phyloP scores from a whole-genome alignment of 192 early-diverging fungal genomes.

The Rhizophagus clarus region DNA sequence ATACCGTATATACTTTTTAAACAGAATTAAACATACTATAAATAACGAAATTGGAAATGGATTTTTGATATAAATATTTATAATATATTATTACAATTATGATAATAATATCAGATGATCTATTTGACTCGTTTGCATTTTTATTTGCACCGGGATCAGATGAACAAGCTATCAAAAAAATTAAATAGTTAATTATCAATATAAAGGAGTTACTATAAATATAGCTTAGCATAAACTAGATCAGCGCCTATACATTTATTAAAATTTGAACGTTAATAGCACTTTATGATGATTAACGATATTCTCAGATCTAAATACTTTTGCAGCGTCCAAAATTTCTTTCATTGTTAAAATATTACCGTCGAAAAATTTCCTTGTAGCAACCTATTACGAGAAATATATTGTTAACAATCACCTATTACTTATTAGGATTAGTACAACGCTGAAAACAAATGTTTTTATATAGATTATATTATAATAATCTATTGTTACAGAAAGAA shows the following conservation, averaged over 20 bases:
- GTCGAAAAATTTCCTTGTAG: too few species aligned
- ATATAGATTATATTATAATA: too few species aligned
- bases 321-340: conserved; percentile 40
- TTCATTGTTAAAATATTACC: conserved; percentile 46
- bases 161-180: neutral
- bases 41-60: neutral
- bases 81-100: conserved; percentile 48
- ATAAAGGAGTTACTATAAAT: too few species aligned
- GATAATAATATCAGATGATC: conserved; percentile 42
- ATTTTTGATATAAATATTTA: conserved; percentile 16
- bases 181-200: neutral
- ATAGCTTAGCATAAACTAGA: too few species aligned
- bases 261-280: too few species aligned
- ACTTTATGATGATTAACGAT: neutral
- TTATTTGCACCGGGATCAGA: neutral
- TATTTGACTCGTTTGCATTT: conserved; percentile 31
- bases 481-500: too few species aligned
- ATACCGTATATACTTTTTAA: too few species aligned
- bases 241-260: neutral
- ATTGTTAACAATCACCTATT: too few species aligned
- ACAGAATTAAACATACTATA: neutral
- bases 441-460: too few species aligned
- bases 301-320: conserved; percentile 1
- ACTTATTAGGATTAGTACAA: too few species aligned
- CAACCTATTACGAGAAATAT: too few species aligned